Evolutionary conservation across 495 filamentous ascomycete genomes (phyloP).

Genomic region (Podospora didyma): DNA sequence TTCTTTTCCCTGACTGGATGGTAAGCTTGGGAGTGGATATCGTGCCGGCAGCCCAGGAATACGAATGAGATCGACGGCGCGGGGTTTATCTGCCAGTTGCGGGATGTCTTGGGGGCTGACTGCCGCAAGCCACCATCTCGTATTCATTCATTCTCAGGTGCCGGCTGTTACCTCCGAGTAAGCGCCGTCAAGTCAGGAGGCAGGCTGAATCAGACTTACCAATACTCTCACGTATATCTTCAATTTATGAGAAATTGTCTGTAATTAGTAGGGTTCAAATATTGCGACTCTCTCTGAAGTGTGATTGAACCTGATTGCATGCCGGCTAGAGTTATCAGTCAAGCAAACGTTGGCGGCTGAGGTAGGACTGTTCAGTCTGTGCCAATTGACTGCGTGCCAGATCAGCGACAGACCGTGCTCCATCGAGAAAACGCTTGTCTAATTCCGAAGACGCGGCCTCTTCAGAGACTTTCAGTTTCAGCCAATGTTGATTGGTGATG

Average conservation of each 20-base stretch:
- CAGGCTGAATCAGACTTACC: too few species aligned
- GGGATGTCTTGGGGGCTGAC: too few species aligned
- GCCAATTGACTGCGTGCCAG: neutral
- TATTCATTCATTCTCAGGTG: neutral
- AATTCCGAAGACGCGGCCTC: conserved; percentile 18
- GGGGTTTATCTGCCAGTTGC: neutral
- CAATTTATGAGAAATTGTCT: too few species aligned
- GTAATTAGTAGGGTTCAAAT: too few species aligned
- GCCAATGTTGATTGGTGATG: conserved; percentile 28
- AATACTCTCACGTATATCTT: too few species aligned
- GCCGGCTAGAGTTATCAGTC: too few species aligned
- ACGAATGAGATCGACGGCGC: neutral
- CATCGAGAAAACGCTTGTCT: conserved; percentile 18
- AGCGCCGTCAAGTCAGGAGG: too few species aligned
- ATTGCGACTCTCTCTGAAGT: too few species aligned
- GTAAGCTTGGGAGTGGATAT: too few species aligned
- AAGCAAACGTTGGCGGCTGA: neutral
- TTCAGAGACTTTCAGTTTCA: conserved; percentile 23
- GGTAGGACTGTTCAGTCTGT: neutral
- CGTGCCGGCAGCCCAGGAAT: neutral
- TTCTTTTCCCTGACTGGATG: too few species aligned
- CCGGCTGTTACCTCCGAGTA: too few species aligned
- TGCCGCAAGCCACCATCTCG: conserved; percentile 1
- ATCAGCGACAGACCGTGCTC: conserved; percentile 2
- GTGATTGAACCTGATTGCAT: too few species aligned